These are phyloP conservation scores for Bipolaris bicolor DNA, from an alignment of 2,329 filamentous ascomycete species.

Conservation along the genomic window DNA sequence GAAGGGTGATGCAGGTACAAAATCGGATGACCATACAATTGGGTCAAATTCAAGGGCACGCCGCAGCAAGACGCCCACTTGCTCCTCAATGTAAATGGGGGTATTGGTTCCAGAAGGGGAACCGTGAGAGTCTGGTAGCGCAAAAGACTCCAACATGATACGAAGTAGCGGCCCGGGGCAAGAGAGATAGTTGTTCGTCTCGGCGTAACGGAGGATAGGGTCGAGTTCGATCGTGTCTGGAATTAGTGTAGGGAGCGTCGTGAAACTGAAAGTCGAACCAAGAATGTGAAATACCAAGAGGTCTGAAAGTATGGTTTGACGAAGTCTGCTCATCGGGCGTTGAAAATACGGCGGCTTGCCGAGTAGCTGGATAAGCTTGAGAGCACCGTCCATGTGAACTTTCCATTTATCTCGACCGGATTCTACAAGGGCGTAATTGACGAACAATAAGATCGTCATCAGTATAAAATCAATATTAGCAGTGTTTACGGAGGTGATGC, in stretches of 20 bases:
- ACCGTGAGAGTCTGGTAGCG: constrained; percentile 37
- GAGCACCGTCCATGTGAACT: constrained; percentile 59
- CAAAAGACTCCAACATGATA: constrained; percentile 47
- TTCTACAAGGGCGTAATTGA: constrained; percentile 58
- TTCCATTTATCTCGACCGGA: constrained; percentile 60
- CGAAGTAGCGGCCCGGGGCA: constrained; percentile 45
- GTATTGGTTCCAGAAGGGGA: constrained; percentile 14
- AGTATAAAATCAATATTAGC: constrained; percentile 52
- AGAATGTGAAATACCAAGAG: constrained; percentile 46
- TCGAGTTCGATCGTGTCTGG: constrained; percentile 41
- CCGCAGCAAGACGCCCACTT: constrained; percentile 33
- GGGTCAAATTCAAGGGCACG: constrained; percentile 43
- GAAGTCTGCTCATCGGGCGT: constrained; percentile 41
- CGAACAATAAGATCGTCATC: constrained; percentile 56
- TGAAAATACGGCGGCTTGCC: constrained; percentile 38
- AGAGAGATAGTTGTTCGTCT: constrained; percentile 51
- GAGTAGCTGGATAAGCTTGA: constrained; percentile 53
- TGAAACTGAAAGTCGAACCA: constrained; percentile 43
- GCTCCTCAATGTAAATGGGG: constrained; percentile 29
- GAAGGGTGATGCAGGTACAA: constrained; percentile 41
- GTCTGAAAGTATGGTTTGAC: constrained; percentile 44
- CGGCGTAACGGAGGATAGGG: constrained; percentile 47
- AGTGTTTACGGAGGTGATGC: constrained; percentile 35
- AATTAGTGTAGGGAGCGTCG: constrained; percentile 34
- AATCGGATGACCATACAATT: constrained; percentile 37